Conservation (phyloP, 331 rosid species). For the Stylosanthes scabra region DNA sequence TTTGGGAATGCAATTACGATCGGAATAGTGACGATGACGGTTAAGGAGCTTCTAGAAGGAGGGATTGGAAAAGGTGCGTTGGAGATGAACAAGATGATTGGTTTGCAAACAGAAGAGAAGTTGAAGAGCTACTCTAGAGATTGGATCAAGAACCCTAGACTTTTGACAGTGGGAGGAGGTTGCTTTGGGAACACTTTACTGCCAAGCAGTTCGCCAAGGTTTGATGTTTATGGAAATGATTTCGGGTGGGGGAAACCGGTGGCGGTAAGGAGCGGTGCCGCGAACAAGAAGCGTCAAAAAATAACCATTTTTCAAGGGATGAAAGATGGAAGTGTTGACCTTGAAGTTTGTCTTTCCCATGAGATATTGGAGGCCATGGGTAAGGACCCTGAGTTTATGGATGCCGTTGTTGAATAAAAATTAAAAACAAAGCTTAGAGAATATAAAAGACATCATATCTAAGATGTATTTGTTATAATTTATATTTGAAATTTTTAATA, state of each 20-base stretch:
- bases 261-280: slow-evolving; percentile 27
- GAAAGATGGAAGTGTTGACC: background rate
- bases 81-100: slow-evolving; percentile 45
- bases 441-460: too few species aligned
- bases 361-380: background rate
- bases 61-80: slow-evolving; percentile 45
- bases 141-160: slow-evolving; percentile 30
- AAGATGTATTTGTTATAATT: too few species aligned
- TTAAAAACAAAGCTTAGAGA: too few species aligned
- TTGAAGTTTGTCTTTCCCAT: background rate
- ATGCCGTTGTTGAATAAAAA: too few species aligned
- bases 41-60: background rate
- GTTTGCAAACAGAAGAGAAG: slow-evolving; percentile 22
- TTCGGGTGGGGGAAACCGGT: slow-evolving; percentile 60
- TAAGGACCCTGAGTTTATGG: background rate
- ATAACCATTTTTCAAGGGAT: background rate
- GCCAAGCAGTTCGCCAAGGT: slow-evolving; percentile 45
- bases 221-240: slow-evolving; percentile 51
- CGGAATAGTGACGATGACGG: slow-evolving; percentile 12
- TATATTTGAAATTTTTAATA: too few species aligned
- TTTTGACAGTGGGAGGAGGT: background rate
- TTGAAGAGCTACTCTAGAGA: background rate
- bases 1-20: slow-evolving; percentile 26
- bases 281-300: background rate
- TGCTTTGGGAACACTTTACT: background rate